Conservation (phyloP, 768 basidiomycete species). For the Podaxis sp. region DNA sequence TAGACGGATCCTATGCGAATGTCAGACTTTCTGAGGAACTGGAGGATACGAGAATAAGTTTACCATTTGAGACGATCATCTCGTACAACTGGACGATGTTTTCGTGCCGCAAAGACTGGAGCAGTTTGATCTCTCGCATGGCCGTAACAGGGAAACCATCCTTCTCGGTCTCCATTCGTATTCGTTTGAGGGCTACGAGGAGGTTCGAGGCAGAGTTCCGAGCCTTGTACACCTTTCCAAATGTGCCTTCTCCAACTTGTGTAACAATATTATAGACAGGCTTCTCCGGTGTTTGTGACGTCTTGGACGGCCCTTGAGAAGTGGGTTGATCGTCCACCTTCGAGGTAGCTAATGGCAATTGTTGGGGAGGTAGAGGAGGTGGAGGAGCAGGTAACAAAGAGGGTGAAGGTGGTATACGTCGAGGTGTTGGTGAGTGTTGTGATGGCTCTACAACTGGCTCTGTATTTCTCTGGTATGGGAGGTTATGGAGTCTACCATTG, state of each 20-base stretch:
- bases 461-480: neutral
- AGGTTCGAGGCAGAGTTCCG: slow-evolving; percentile 71
- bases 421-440: neutral
- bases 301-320: slow-evolving; percentile 9
- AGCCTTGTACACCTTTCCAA: slow-evolving; percentile 97
- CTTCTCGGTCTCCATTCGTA: slow-evolving; percentile 95
- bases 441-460: neutral
- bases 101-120: slow-evolving; percentile 85
- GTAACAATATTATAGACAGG: slow-evolving; percentile 84
- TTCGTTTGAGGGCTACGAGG: slow-evolving; percentile 90
- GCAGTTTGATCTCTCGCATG: slow-evolving; percentile 96
- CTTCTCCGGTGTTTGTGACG: slow-evolving; percentile 22
- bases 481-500: neutral
- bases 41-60: slow-evolving; percentile 16
- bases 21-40: neutral
- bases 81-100: slow-evolving; percentile 90
- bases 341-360: neutral
- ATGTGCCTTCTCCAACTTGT: slow-evolving; percentile 98
- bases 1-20: slow-evolving; percentile 75
- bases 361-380: neutral
- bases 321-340: neutral
- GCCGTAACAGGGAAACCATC: slow-evolving; percentile 99
- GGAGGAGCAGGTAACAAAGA: neutral
- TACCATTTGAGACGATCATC: slow-evolving; percentile 99
- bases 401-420: neutral